phyloP scores from a whole-genome alignment of 2,329 filamentous ascomycete species.

The Calonectria naviculata region DNA sequence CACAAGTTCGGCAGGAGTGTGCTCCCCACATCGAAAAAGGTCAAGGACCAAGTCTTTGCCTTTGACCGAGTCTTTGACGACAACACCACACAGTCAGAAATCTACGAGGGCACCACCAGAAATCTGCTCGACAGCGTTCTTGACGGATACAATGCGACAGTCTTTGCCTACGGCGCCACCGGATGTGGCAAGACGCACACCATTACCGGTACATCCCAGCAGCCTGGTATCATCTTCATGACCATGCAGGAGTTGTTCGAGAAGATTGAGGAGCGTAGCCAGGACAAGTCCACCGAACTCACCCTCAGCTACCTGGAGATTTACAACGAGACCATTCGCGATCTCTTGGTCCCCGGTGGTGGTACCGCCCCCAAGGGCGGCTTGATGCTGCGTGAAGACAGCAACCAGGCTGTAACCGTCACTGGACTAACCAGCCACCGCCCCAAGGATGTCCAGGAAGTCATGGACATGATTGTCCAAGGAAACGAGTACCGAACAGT shows the following conservation, averaged over 20 bases:
- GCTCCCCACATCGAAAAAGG: conserved; percentile 85
- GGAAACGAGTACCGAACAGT: conserved; percentile 96
- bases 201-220: conserved; percentile 90
- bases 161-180: conserved; percentile 97
- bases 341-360: conserved; percentile 87
- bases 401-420: conserved; percentile 92
- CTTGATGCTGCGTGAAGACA: conserved; percentile 93
- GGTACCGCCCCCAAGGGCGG: conserved; percentile 68
- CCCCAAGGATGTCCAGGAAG: conserved; percentile 90
- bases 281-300: conserved; percentile 90
- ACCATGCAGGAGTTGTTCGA: conserved; percentile 99
- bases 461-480: conserved; percentile 99
- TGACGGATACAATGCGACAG: conserved; percentile 98
- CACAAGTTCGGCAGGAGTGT: conserved; percentile 88
- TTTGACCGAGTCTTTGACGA: conserved; percentile 99
- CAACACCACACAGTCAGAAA: conserved; percentile 89
- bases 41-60: conserved; percentile 97
- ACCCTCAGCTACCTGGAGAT: conserved; percentile 97
- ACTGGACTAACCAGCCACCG: conserved; percentile 91
- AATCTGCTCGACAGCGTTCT: conserved; percentile 93
- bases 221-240: conserved; percentile 97
- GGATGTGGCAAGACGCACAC: conserved; percentile 99
- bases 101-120: conserved; percentile 94
- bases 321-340: conserved; percentile 98
- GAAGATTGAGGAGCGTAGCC: conserved; percentile 86